Evolutionary conservation across 2,329 filamentous ascomycete genomes (phyloP).

Genomic region (Diaporthe helianthi): DNA sequence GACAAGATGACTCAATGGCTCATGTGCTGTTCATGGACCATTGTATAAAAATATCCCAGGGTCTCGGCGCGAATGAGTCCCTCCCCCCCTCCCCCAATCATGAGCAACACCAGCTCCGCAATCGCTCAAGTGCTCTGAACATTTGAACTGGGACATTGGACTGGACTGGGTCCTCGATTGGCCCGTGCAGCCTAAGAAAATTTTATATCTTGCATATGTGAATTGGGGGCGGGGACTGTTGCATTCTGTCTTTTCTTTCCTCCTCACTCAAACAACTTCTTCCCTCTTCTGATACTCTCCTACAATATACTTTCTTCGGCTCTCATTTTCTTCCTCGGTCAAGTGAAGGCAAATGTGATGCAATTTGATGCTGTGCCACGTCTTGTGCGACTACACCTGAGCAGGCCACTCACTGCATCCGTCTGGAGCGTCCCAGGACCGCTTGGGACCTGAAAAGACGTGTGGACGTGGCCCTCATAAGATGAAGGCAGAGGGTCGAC

Average conservation of each 20-base stretch:
- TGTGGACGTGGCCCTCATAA: not conserved
- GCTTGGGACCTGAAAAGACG: not conserved
- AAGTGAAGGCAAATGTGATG: not conserved
- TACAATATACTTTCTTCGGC: not conserved
- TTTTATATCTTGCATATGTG: constrained; percentile 26
- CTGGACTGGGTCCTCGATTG: constrained; percentile 15
- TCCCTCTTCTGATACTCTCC: not conserved
- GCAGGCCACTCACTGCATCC: not conserved
- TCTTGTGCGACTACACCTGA: not conserved
- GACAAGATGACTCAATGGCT: not conserved
- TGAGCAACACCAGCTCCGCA: constrained; percentile 30
- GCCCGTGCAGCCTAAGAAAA: constrained; percentile 27
- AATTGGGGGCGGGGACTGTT: not conserved
- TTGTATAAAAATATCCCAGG: constrained; percentile 1
- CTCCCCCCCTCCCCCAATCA: no score
- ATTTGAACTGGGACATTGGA: no score
- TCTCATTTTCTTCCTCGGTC: not conserved
- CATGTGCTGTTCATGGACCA: not conserved
- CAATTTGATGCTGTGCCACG: not conserved
- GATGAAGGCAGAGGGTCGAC: not conserved
- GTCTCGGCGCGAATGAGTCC: not conserved
- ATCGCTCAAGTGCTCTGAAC: constrained; percentile 22
- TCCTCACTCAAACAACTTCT: not conserved
- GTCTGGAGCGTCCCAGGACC: not conserved
- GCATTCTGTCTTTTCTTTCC: not conserved